Conservation (phyloP, 148 eudicot species). For the Nepenthes gracilis region DNA sequence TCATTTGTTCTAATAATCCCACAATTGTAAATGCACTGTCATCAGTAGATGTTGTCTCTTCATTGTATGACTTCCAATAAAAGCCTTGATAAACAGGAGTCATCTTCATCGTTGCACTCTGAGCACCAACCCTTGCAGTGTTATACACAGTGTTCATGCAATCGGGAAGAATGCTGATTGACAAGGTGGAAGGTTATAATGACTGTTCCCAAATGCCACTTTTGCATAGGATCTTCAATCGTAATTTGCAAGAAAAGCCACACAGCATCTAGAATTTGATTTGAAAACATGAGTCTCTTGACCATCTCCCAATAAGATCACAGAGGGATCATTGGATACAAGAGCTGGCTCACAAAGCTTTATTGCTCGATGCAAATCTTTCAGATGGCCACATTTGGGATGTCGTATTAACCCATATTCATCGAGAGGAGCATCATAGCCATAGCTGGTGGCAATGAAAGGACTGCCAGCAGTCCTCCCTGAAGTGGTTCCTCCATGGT, state of each 20-base stretch:
- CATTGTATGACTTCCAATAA: conserved; percentile 46
- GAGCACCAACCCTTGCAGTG: too few species aligned
- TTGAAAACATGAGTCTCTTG: conserved; percentile 35
- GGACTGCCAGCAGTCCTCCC: conserved; percentile 62
- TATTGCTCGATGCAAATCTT: conserved; percentile 67
- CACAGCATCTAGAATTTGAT: conserved; percentile 43
- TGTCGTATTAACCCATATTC: conserved; percentile 61
- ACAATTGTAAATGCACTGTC: conserved; percentile 1
- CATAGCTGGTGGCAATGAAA: conserved; percentile 70
- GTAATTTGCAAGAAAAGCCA: conserved; percentile 62
- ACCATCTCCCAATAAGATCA: conserved; percentile 30
- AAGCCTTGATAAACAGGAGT: conserved; percentile 4
- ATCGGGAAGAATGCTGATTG: too few species aligned
- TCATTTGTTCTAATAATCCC: conserved; percentile 11
- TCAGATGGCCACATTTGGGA: conserved; percentile 82
- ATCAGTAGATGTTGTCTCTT: conserved; percentile 42
- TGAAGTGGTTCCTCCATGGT: conserved; percentile 76
- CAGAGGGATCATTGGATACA: conserved; percentile 44
- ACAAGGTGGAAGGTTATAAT: too few species aligned
- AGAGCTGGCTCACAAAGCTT: conserved; percentile 81
- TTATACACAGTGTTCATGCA: too few species aligned
- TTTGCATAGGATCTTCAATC: too few species aligned
- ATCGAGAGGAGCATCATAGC: conserved; percentile 81
- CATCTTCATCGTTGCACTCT: too few species aligned
- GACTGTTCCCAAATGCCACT: too few species aligned